phyloP scores from a whole-genome alignment of 2,329 filamentous ascomycete genomes.

The Tolypocladium endophyticum region DNA sequence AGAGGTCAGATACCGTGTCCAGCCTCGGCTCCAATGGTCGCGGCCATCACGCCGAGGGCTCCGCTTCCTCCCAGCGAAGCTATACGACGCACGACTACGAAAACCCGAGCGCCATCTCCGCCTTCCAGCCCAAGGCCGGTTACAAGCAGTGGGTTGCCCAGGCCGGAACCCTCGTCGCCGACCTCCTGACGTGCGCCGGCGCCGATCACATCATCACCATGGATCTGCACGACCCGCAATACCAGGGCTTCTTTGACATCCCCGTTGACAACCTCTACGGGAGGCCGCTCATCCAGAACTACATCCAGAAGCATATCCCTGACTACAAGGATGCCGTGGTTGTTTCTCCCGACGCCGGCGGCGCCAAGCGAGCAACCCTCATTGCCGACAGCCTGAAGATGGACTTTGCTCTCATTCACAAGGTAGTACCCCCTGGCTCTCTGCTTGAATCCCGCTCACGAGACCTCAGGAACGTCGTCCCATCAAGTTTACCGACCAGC shows the following conservation, averaged over 20 bases:
- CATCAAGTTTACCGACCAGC: slow-evolving; percentile 75
- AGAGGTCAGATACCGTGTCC: slow-evolving; percentile 24
- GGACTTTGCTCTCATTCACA: slow-evolving; percentile 96
- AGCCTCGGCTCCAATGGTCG: slow-evolving; percentile 22
- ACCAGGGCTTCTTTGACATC: slow-evolving; percentile 98
- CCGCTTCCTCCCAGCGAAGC: slow-evolving; percentile 32
- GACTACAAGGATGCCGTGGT: slow-evolving; percentile 81
- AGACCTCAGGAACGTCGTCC: slow-evolving; percentile 66
- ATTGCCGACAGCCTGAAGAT: slow-evolving; percentile 90
- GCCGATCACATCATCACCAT: slow-evolving; percentile 97
- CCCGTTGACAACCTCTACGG: slow-evolving; percentile 97
- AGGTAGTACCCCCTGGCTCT: slow-evolving; percentile 39
- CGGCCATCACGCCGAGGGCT: slow-evolving; percentile 26
- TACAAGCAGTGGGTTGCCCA: slow-evolving; percentile 99
- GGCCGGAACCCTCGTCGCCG: slow-evolving; percentile 87
- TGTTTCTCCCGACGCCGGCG: slow-evolving; percentile 91
- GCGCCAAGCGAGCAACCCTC: slow-evolving; percentile 88
- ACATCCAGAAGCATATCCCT: slow-evolving; percentile 71
- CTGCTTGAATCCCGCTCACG: slow-evolving; percentile 21
- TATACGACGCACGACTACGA: slow-evolving; percentile 57
- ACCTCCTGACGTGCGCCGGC: slow-evolving; percentile 88
- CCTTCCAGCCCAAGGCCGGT: slow-evolving; percentile 71
- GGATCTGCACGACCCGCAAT: slow-evolving; percentile 93
- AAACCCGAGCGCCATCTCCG: slow-evolving; percentile 43
- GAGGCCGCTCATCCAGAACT: slow-evolving; percentile 59